phyloP scores from a whole-genome alignment of 441 rosid genomes.

The Populus tomentosa region DNA sequence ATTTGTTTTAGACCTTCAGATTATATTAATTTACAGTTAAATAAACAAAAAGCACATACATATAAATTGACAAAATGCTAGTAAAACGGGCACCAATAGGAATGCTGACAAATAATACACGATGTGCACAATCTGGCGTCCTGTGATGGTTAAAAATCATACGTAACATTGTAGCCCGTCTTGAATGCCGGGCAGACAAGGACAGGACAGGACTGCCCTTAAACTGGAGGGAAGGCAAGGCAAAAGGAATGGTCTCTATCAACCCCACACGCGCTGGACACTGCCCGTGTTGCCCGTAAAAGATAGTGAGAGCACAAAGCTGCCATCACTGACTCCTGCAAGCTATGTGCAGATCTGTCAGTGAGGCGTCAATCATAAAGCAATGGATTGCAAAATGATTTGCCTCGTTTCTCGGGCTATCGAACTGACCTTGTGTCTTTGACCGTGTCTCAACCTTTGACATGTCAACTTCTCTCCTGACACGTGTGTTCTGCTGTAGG shows the following conservation, averaged over 20 bases:
- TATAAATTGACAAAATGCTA: too few relatives aligned
- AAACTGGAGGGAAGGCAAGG: not conserved
- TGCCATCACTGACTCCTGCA: slow-evolving; percentile 17
- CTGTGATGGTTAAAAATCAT: not conserved
- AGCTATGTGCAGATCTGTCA: slow-evolving; percentile 31
- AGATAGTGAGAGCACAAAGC: slow-evolving; percentile 31
- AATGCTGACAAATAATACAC: too few relatives aligned
- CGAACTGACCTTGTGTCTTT: slow-evolving; percentile 26
- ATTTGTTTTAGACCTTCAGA: too few relatives aligned
- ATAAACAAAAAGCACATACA: too few relatives aligned
- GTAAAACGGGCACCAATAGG: too few relatives aligned
- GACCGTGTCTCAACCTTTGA: slow-evolving; percentile 27
- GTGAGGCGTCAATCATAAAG: slow-evolving; percentile 64
- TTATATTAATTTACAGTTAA: too few relatives aligned
- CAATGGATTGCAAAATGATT: slow-evolving; percentile 61
- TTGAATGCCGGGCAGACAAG: slow-evolving; percentile 40
- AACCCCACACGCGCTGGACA: not conserved
- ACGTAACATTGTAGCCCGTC: slow-evolving; percentile 11
- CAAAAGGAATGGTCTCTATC: slow-evolving; percentile 39
- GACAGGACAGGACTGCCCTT: slow-evolving; percentile 33
- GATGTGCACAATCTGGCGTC: too few relatives aligned
- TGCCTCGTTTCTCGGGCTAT: slow-evolving; percentile 23
- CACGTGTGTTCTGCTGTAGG: slow-evolving; percentile 24
- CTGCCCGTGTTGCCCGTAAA: slow-evolving; percentile 21
- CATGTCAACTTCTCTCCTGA: slow-evolving; percentile 25